Base-by-base conservation (phyloP, 805 yeast species). In the Teunomyces barrocoloradensis region DNA sequence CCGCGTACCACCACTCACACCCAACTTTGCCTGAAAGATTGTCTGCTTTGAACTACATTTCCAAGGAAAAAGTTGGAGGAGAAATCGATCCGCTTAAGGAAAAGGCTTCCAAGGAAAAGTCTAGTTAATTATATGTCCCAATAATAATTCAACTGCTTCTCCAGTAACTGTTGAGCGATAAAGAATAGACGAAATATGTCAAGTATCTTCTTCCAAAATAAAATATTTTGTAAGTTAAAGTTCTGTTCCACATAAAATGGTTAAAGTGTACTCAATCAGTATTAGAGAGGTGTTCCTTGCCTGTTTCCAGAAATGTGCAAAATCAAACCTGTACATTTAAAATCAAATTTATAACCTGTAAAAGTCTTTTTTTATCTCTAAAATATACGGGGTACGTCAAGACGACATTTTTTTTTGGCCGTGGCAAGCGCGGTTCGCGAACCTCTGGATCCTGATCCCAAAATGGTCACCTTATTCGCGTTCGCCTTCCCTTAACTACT, bases 21-120 rank as follows among this genome's bases (percentile, higher is more conserved):
- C 99, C 99, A 43, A 87, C 89, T 47, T 69, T 92, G 58, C 82
- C 92, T 13, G 98, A 94, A 73, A 84, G 99, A 73, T 77, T 94
- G 57, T 64, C 72, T 40, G 96, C 96, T 6, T 75, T 94, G 51
- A 85, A 82, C 21, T 73, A 73, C 53, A 63, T 69, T 27, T 68
- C 77, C 6, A 65, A 64, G 42, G 69, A 69, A 49, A 72, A 73
- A 56, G 53, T 68, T 34, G 68, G 61, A 5, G 40, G 41, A 3
- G 51, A 48, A 7, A 25, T 25, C 11, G 27, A 25, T 25, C 27
- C 27, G 2, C 27, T 25, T 25, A 25, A 25, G 27, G 27, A 25
- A 9, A 25, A 25, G 7, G 27, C 27, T 25, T 25, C 27, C 27
- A 25, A 25, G 4, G 27, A 25, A 25, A 25, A 25, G 27, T 25